These are phyloP conservation scores for Pseudozyma hubeiensis DNA, from an alignment of 1,284 basidiomycete genomes.

Conservation along the genomic window DNA sequence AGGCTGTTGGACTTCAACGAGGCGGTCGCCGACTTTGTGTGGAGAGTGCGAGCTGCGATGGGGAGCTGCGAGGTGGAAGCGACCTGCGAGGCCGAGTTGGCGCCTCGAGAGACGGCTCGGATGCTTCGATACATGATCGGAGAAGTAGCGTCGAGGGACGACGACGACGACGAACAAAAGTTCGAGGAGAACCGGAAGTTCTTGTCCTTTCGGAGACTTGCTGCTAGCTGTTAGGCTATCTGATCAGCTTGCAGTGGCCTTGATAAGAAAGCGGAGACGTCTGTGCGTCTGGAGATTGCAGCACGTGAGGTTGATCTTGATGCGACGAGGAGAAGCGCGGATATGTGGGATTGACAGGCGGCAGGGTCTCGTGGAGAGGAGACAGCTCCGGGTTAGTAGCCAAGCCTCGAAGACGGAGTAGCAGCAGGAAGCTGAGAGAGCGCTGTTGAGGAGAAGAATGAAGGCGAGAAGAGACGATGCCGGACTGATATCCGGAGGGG, in stretches of 20 bases:
- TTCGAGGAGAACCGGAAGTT: not conserved
- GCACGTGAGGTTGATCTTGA: slow-evolving; percentile 9
- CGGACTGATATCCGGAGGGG: slow-evolving; percentile 50
- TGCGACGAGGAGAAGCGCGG: slow-evolving; percentile 18
- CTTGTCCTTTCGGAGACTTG: not conserved
- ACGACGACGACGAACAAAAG: not conserved
- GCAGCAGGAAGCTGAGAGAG: slow-evolving; percentile 4
- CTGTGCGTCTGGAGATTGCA: slow-evolving; percentile 17
- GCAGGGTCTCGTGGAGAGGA: slow-evolving; percentile 15
- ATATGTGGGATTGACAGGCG: slow-evolving; percentile 25
- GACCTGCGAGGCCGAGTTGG: slow-evolving; percentile 42
- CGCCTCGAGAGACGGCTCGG: slow-evolving; percentile 39
- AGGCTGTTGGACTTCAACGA: slow-evolving; percentile 30
- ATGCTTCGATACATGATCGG: slow-evolving; percentile 46
- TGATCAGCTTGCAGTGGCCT: slow-evolving; percentile 14
- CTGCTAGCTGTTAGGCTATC: slow-evolving; percentile 15
- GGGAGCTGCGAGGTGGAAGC: slow-evolving; percentile 41
- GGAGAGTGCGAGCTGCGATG: slow-evolving; percentile 30
- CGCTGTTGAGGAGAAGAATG: slow-evolving; percentile 7
- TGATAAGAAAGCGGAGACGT: slow-evolving; percentile 5
- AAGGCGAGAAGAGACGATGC: slow-evolving; percentile 20
- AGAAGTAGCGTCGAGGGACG: not conserved
- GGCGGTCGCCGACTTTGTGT: slow-evolving; percentile 23
- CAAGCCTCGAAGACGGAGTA: slow-evolving; percentile 22
- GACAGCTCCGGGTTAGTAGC: slow-evolving; percentile 44